A percentile compares a stretch with the other conserved stretches of the same genome.
phyloP scores from a whole-genome alignment of 495 filamentous ascomycete species.

The Rusavskia elegans region DNA sequence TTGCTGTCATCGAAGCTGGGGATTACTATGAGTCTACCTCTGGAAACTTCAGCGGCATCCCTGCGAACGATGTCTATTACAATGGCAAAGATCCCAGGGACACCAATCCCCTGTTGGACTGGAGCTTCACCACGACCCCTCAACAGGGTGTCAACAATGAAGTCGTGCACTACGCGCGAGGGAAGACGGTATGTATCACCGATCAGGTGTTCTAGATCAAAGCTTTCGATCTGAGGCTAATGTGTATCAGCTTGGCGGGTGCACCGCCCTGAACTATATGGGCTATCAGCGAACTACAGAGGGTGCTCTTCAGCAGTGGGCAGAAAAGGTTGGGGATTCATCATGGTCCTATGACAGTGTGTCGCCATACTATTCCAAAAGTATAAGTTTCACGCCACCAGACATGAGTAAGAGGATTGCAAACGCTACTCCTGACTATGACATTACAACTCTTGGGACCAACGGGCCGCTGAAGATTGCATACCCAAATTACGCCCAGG shows the following conservation, averaged over 20 bases:
- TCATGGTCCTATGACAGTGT: conserved; percentile 36
- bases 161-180: conserved; percentile 19
- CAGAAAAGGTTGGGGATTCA: conserved; percentile 34
- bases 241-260: conserved; percentile 4
- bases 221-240: not conserved
- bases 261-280: conserved; percentile 10
- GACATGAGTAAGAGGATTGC: conserved; percentile 14
- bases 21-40: not conserved
- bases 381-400: conserved; percentile 32
- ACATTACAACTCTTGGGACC: not conserved
- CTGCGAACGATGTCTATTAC: conserved; percentile 6
- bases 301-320: conserved; percentile 35
- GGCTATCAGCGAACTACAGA: conserved; percentile 16
- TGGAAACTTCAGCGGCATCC: not conserved
- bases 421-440: conserved; percentile 19
- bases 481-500: not conserved
- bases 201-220: not conserved
- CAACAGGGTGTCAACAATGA: conserved; percentile 15
- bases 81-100: conserved; percentile 2
- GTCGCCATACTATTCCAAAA: conserved; percentile 35
- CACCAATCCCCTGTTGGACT: conserved; percentile 23
- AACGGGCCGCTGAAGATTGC: not conserved
- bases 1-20: conserved; percentile 7
- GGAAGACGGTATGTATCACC: conserved; percentile 3
- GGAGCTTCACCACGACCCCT: conserved; percentile 26